A percentile compares a stretch with the other conserved stretches of the same genome.
phyloP scores from a whole-genome alignment of 768 basidiomycete genomes.

The Boletales sp. region DNA sequence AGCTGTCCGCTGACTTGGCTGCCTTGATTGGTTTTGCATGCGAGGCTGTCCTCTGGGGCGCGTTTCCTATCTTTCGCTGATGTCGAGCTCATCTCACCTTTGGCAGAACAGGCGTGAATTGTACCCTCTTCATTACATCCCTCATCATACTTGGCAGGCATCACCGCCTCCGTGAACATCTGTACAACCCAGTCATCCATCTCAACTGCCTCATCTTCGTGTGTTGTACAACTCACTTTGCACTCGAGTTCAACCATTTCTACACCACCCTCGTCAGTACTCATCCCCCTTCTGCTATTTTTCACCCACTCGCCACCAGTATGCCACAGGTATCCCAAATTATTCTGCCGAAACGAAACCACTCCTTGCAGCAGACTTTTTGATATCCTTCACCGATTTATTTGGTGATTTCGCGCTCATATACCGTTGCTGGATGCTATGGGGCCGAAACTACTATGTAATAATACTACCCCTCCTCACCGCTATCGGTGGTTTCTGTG shows the following conservation, averaged over 20 bases:
- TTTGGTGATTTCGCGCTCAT: conserved; percentile 34
- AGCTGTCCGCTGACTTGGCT: conserved; percentile 28
- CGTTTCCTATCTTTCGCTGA: background rate
- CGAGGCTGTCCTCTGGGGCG: conserved; percentile 37
- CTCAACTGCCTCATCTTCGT: conserved; percentile 31
- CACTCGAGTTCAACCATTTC: conserved; percentile 36
- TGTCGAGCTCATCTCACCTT: background rate
- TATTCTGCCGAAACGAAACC: conserved; percentile 29
- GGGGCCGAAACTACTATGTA: conserved; percentile 33
- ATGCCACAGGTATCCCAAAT: conserved; percentile 20
- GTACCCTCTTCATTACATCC: conserved; percentile 28
- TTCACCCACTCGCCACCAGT: conserved; percentile 3
- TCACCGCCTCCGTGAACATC: conserved; percentile 2
- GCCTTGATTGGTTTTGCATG: conserved; percentile 36
- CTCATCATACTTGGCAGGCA: conserved; percentile 20
- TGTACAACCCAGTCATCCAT: conserved; percentile 25
- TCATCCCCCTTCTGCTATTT: background rate
- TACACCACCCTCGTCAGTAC: conserved; percentile 30
- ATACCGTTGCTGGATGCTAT: conserved; percentile 43
- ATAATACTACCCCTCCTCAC: conserved; percentile 33
- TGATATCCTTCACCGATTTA: conserved; percentile 36
- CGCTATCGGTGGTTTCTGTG: conserved; percentile 34
- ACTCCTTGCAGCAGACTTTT: conserved; percentile 33
- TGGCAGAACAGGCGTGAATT: conserved; percentile 15
- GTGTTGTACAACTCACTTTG: conserved; percentile 31